A percentile compares a stretch with the other conserved stretches of the same genome.
These are phyloP conservation scores for Cladosporium sp. DNA, from an alignment of 2,329 filamentous ascomycete genomes.

Conservation along the genomic window DNA sequence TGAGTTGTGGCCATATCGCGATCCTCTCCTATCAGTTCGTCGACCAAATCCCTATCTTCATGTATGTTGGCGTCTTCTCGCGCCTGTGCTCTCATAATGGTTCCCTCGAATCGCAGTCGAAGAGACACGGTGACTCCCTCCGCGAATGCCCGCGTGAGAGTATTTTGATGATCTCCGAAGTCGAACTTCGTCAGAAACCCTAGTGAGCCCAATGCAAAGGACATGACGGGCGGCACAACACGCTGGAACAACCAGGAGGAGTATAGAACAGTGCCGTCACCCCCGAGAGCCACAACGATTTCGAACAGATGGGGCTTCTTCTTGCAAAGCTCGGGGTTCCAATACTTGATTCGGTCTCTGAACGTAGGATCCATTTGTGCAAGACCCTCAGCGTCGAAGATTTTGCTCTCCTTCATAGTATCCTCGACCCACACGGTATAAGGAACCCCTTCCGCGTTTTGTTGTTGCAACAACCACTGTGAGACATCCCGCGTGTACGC, in stretches of 20 bases:
- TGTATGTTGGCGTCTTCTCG: conserved; percentile 33
- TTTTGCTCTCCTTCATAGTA: conserved; percentile 64
- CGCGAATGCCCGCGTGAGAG: conserved; percentile 66
- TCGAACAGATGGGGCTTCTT: conserved; percentile 83
- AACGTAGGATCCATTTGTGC: conserved; percentile 57
- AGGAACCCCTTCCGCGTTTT: conserved; percentile 54
- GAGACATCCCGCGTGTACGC: conserved; percentile 71
- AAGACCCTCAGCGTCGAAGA: conserved; percentile 70
- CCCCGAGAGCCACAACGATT: conserved; percentile 75
- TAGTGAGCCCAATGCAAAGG: conserved; percentile 84
- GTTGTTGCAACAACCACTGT: conserved; percentile 71
- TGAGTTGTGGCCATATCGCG: conserved; percentile 81
- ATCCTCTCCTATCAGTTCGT: conserved; percentile 85
- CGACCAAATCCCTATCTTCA: conserved; percentile 65
- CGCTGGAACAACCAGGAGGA: conserved; percentile 96
- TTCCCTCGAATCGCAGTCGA: conserved; percentile 85
- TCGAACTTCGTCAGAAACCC: conserved; percentile 97
- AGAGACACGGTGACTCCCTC: conserved; percentile 87
- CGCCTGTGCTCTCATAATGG: conserved; percentile 75
- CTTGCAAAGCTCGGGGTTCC: conserved; percentile 75
- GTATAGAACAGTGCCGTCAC: conserved; percentile 95
- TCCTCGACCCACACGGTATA: conserved; percentile 81
- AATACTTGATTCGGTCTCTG: conserved; percentile 66
- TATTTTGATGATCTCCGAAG: conserved; percentile 69
- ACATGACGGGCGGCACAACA: conserved; percentile 87